phyloP scores from a whole-genome alignment of 2,329 filamentous ascomycete genomes.

The Colletotrichum ledebouriae region DNA sequence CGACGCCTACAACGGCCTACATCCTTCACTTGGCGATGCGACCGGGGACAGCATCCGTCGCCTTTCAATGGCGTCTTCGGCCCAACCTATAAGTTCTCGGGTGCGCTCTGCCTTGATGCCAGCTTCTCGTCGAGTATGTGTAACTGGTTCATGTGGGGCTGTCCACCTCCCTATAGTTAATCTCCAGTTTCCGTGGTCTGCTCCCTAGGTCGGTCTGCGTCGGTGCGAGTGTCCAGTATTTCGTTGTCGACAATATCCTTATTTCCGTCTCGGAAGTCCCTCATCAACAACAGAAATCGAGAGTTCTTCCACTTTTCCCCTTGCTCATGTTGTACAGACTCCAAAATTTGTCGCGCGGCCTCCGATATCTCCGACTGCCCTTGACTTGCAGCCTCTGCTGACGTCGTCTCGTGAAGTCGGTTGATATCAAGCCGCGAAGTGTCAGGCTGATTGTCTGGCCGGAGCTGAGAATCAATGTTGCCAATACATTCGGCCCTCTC shows the following conservation, averaged over 20 bases:
- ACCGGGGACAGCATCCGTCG: neutral
- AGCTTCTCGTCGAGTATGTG: neutral
- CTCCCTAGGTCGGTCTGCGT: neutral
- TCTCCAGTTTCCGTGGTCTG: neutral
- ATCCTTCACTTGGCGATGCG: neutral
- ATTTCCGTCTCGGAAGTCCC: slow-evolving; percentile 59
- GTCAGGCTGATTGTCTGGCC: neutral
- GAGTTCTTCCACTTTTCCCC: slow-evolving; percentile 63
- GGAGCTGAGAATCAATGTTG: too few relatives aligned
- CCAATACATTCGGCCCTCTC: too few relatives aligned
- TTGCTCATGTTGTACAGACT: slow-evolving; percentile 59
- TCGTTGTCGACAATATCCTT: slow-evolving; percentile 60
- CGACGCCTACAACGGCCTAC: neutral
- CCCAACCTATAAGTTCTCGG: slow-evolving; percentile 9
- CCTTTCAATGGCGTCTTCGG: slow-evolving; percentile 16
- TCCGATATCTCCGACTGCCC: slow-evolving; percentile 53
- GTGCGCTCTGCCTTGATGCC: slow-evolving; percentile 10
- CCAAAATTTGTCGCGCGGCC: slow-evolving; percentile 58
- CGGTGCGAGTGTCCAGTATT: slow-evolving; percentile 50
- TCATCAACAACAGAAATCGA: slow-evolving; percentile 59
- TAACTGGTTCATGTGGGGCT: neutral
- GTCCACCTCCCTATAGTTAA: slow-evolving; percentile 5
- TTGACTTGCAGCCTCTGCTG: neutral
- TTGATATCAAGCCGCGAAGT: slow-evolving; percentile 10
- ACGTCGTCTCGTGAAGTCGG: neutral